These are phyloP conservation scores for Dimocarpus longan DNA, from an alignment of 345 rosid species.

Conservation along the genomic window DNA sequence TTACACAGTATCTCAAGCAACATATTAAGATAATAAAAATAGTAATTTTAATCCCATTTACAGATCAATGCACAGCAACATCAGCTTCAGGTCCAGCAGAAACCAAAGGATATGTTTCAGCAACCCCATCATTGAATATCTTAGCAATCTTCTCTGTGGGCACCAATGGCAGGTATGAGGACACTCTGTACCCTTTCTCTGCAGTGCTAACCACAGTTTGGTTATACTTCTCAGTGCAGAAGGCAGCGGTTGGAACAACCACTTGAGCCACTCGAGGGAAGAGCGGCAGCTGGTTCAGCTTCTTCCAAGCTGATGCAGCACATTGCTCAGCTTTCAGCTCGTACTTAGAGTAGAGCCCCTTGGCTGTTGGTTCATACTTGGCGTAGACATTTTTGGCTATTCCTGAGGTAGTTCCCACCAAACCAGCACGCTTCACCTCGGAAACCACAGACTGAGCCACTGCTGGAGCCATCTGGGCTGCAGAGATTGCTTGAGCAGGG, in stretches of 20 bases:
- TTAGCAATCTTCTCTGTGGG: conserved; percentile 82
- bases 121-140: conserved; percentile 48
- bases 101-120: conserved; percentile 36
- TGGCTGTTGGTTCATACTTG: conserved; percentile 65
- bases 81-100: conserved; percentile 13
- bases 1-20: neutral
- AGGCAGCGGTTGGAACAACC: conserved; percentile 76
- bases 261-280: conserved; percentile 81
- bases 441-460: conserved; percentile 64
- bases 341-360: conserved; percentile 68
- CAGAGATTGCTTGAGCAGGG: conserved; percentile 68
- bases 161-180: conserved; percentile 77
- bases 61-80: conserved; percentile 13
- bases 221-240: conserved; percentile 81
- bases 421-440: conserved; percentile 68
- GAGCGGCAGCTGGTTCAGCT: conserved; percentile 73
- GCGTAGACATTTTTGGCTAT: conserved; percentile 62
- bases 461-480: conserved; percentile 68
- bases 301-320: conserved; percentile 82
- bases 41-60: neutral
- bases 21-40: neutral
- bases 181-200: conserved; percentile 77
- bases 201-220: conserved; percentile 65
- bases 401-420: conserved; percentile 70
- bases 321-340: conserved; percentile 89